Evolutionary conservation across 768 basidiomycete species (phyloP), one percentile per base, ranked within the genome.

Genomic region (Suillus subalutaceus): DNA sequence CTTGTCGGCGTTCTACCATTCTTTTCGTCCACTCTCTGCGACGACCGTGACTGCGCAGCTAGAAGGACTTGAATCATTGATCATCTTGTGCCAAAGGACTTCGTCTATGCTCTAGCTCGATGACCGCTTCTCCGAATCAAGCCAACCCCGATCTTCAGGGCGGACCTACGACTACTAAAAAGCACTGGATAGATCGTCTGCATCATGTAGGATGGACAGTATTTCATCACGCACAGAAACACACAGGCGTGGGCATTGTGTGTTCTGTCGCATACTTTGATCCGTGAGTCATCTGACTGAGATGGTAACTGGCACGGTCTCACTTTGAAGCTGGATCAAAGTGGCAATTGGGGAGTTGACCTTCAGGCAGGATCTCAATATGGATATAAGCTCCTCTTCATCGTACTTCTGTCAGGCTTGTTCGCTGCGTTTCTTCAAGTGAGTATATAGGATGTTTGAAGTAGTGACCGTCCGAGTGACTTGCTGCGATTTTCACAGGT

Each of bases 311-410:
- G 48, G 26, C 52, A 46, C 65, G 56, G 44, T 50, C 52, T 56
- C 40, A 43, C 40, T 46, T 37, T 32, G 5, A 18, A 8, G 18
- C 18, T 30, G 23, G 6, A 50, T 59, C 59, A 32, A 63, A 90
- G 90, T 23, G 92, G 94, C 37, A 96, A 96, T 72, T 95, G 94
- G 94, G 88, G 90, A 20, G 94, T 95, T 18, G 94, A 96, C 79
- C 80, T 96, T 9, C 90, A 93, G 77, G 94, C 94, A 1, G 94
- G 94, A 12, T 91, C 91, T 23, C 76, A 88, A 64, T 96, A 85
- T 74, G 95, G 96, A 1, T 97, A 97, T 78, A 86, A 85, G 66
- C 82, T 96, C 16, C 84, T 99, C 38, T 96, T 97, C 77, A 83
- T 93, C 18, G 89, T 99, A 13, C 83, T 97, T 7, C 75, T 97